These are phyloP conservation scores for Fonsecaea erecta DNA, from an alignment of 2,329 filamentous ascomycete species.

Conservation along the genomic window DNA sequence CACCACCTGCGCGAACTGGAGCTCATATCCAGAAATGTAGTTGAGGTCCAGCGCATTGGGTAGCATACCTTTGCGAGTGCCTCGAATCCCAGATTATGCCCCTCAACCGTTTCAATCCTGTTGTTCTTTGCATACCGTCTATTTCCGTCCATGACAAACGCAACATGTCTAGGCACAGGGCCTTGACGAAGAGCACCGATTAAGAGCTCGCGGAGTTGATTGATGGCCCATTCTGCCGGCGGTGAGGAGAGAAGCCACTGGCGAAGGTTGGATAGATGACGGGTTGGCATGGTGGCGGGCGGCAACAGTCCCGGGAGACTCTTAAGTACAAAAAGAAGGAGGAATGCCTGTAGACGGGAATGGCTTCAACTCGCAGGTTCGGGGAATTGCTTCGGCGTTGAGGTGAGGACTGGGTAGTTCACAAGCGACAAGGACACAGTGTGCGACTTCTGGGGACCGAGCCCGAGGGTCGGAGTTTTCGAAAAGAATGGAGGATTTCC, in stretches of 20 bases:
- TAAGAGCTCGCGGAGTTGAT: constrained; percentile 77
- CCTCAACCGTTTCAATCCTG: constrained; percentile 94
- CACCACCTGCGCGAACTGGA: neutral
- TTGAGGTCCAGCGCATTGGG: neutral
- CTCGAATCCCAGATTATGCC: constrained; percentile 94
- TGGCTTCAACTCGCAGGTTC: neutral
- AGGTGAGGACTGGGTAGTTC: neutral
- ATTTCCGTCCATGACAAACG: constrained; percentile 99
- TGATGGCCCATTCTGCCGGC: constrained; percentile 86
- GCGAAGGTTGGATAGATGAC: constrained; percentile 48
- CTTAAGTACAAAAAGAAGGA: neutral
- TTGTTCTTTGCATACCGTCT: constrained; percentile 86
- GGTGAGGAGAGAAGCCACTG: constrained; percentile 86
- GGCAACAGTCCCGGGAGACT: neutral
- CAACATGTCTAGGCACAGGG: constrained; percentile 89
- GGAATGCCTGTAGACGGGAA: neutral
- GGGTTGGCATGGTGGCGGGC: constrained; percentile 12
- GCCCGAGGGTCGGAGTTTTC: neutral
- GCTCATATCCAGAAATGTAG: neutral
- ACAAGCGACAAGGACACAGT: neutral
- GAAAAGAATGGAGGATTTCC: neutral
- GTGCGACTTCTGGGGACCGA: neutral
- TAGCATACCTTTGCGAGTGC: constrained; percentile 75
- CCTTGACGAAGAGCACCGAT: constrained; percentile 89
- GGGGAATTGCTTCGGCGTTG: neutral